Percentiles rank a stretch among this genome's conserved stretches.
These are phyloP conservation scores for Plasmopara viticola DNA, from an alignment of 352 stramenopile species.

Conservation along the genomic window DNA sequence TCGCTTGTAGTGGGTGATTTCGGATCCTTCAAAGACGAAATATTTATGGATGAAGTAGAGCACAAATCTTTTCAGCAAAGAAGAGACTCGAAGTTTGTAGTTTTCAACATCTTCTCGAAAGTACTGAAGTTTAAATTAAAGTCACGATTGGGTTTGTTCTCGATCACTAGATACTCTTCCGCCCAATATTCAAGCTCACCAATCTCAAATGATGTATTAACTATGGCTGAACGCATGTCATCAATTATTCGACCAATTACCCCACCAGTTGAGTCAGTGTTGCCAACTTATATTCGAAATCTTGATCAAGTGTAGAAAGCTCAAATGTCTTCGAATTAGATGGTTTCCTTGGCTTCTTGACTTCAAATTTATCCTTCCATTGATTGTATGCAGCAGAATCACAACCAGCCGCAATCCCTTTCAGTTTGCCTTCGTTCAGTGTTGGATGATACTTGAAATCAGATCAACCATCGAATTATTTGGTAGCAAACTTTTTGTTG, in stretches of 20 bases:
- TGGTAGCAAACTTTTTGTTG: slow-evolving; percentile 1
- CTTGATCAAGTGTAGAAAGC: slow-evolving; percentile 3
- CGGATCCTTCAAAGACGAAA: neutral
- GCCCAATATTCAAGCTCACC: neutral
- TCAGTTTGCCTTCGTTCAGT: slow-evolving; percentile 5
- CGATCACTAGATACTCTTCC: neutral
- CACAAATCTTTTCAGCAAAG: neutral
- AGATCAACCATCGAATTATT: slow-evolving; percentile 4
- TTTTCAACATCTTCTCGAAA: neutral
- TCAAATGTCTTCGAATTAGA: neutral
- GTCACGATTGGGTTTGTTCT: neutral
- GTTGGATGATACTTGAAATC: slow-evolving; percentile 1
- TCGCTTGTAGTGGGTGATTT: neutral
- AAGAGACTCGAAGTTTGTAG: neutral
- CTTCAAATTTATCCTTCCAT: neutral
- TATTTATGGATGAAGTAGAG: neutral
- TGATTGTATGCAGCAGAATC: neutral
- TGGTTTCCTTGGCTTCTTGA: slow-evolving; percentile 4
- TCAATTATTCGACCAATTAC: neutral
- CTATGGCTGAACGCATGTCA: neutral
- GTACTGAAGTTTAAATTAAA: neutral
- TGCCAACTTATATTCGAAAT: neutral
- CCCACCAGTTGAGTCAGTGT: neutral
- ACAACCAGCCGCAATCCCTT: slow-evolving; percentile 2
- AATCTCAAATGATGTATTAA: neutral